Base-by-base conservation (phyloP, 1,284 basidiomycete species). In the Heterobasidion annosum region DNA sequence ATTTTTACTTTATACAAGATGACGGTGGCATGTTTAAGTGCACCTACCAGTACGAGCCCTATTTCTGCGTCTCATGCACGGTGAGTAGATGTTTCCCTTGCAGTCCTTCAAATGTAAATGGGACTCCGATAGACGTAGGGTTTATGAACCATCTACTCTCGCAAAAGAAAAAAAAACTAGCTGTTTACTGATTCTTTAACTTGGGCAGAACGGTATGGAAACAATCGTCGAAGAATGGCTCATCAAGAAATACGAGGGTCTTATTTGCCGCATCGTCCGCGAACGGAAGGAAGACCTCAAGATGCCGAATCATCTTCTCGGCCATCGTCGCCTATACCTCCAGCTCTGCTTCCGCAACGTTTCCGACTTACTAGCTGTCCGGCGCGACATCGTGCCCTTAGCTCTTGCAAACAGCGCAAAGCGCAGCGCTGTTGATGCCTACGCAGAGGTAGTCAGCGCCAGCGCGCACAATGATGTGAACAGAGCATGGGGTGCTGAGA, bases 1-100 rank as follows among this genome's bases (percentile, higher is more conserved):
- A 99, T 65, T 98, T 88, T 63, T 98, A 98, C 70, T 99, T 99
- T 64, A 93, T 99, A 62, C 86, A 98, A 71, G 95, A 99, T 64
- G 94, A 98, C 59, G 96, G 96, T 3, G 83, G 81, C 35, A 92
- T 92, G 84, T 99, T 99, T 79, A 99, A 99, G 68, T 87, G 84
- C 60, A 99, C 96, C 1, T 78, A 92, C 56, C 80, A 85, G 53
- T 96, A 96, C 64, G 92, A 98, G 67, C 97, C 97, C 0, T 99
- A 99, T 70, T 98, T 99, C 64, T 82, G 82, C 60, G 88, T 99
- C 58, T 88, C 87, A 2, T 96, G 91, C 81, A 85, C 93, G 75
- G 93, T 93, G 58, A 51, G 81, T 25, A 3, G 18, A 13, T 34
- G 8, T 0, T 48, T 12, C 37, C 49, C 25, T 25, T 25, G 5